phyloP scores from a whole-genome alignment of 2,329 filamentous ascomycete genomes.

The Magnaporthiopsis poae region DNA sequence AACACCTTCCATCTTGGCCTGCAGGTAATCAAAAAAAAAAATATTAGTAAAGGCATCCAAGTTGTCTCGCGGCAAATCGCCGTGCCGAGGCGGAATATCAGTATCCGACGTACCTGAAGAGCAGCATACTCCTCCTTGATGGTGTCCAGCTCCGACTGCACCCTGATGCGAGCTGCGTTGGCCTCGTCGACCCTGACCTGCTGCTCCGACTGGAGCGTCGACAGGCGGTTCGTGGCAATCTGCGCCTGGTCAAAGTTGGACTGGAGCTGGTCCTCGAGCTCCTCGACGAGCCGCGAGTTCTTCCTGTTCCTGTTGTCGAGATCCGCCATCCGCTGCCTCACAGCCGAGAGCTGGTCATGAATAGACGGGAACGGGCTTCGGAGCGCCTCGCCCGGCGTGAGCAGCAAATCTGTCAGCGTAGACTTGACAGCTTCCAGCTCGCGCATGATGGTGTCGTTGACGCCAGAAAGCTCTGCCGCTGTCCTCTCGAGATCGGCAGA shows the following conservation, averaged over 20 bases:
- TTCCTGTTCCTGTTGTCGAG: conserved; percentile 69
- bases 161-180: conserved; percentile 49
- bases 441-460: conserved; percentile 49
- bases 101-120: conserved; percentile 56
- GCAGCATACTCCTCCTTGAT: conserved; percentile 60
- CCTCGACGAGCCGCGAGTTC: conserved; percentile 82
- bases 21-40: conserved; percentile 3
- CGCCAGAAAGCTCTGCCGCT: conserved; percentile 45
- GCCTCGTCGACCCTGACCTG: conserved; percentile 70
- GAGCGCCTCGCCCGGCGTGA: conserved; percentile 35
- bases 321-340: conserved; percentile 57
- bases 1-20: conserved; percentile 53
- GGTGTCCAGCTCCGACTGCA: conserved; percentile 60
- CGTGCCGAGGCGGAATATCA: conserved; percentile 15
- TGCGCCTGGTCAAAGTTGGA: conserved; percentile 92
- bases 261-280: conserved; percentile 92
- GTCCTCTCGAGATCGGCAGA: conserved; percentile 45
- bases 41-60: neutral
- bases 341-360: conserved; percentile 45
- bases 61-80: neutral
- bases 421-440: conserved; percentile 53
- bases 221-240: conserved; percentile 72
- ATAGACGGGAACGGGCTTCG: conserved; percentile 38
- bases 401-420: conserved; percentile 42
- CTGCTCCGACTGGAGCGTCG: conserved; percentile 66